Evolutionary conservation across 805 yeast species (phyloP).

Genomic region (Cyberlindnera nakhonratchasimensis): DNA sequence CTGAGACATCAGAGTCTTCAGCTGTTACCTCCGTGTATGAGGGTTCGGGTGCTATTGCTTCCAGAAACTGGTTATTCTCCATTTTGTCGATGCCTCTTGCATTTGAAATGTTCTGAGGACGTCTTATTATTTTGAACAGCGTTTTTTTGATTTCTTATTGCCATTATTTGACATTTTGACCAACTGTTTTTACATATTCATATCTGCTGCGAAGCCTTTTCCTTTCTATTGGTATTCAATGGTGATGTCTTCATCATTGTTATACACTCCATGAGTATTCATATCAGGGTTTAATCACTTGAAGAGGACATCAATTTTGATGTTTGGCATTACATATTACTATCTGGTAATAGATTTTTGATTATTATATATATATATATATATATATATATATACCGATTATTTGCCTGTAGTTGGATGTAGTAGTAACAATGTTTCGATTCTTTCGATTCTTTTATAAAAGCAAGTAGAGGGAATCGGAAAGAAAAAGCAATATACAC

Average conservation of each 20-base stretch:
- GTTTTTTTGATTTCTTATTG: neutral
- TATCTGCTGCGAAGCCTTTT: neutral
- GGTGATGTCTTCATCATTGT: neutral
- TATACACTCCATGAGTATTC: too few species aligned
- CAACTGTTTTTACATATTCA: neutral
- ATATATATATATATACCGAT: too few species aligned
- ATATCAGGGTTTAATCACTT: too few species aligned
- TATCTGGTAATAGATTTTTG: neutral
- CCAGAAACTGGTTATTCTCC: neutral
- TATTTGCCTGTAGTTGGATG: too few species aligned
- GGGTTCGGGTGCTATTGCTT: neutral
- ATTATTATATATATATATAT: neutral
- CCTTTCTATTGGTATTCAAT: neutral
- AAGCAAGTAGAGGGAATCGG: too few species aligned
- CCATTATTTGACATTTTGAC: neutral
- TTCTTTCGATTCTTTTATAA: too few species aligned
- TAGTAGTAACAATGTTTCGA: too few species aligned
- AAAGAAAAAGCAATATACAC: too few species aligned
- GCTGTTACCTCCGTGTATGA: neutral
- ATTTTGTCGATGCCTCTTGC: conserved; percentile 1
- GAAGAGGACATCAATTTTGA: neutral
- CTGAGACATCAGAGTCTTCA: neutral
- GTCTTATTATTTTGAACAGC: neutral
- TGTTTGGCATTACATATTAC: neutral
- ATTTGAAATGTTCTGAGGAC: conserved; percentile 1